Evolutionary conservation across 176 grass and related monocot species (phyloP), one percentile per base, ranked within the genome.

Genomic region (Cenchrus purpureus): DNA sequence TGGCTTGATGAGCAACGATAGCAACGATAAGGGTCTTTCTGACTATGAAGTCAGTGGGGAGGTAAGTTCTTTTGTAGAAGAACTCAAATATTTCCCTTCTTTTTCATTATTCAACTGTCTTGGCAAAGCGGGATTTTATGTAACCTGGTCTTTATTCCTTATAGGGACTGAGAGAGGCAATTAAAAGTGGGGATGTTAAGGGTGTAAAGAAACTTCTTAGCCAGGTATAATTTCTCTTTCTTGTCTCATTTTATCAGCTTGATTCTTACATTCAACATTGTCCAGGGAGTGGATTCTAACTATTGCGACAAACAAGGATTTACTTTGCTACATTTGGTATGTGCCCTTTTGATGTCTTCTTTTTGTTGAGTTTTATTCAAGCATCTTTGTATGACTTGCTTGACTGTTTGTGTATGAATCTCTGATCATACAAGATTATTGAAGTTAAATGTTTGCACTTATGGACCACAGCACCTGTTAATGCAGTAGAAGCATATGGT

Each of bases 271-370:
- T 86, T 66, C 64, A 83, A 15, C 53, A 56, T 85, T 87, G 77
- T 42, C 22, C 92, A 99, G 97, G 94, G 94, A 81, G 97, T 99
- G 50, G 88, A 97, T 92, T 84, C 84, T 44, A 99, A 99, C 79
- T 99, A 99, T 71, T 89, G 94, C 34, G 97, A 99, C 79, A 99
- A 91, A 84, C 89, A 99, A 92, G 97, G 88, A 68, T 88, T 97
- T 67, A 91, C 97, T 86, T 87, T 99, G 72, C 82, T 99, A 54
- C 97, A 99, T 99, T 82, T 99, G 88, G 97, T 99, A 97, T 34
- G 91, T 86, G 2, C 10, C 70, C 43, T 76, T 85, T 45, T 65
- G 56, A 34, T 42, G 25, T 19, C 16, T 84, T 44, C 28, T 14
- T 45, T 84, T 84, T 42, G 19, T 76, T 43, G 46, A 84, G 77